Conservation (phyloP, 176 grass and related monocot genomes). For the Cenchrus americanus region DNA sequence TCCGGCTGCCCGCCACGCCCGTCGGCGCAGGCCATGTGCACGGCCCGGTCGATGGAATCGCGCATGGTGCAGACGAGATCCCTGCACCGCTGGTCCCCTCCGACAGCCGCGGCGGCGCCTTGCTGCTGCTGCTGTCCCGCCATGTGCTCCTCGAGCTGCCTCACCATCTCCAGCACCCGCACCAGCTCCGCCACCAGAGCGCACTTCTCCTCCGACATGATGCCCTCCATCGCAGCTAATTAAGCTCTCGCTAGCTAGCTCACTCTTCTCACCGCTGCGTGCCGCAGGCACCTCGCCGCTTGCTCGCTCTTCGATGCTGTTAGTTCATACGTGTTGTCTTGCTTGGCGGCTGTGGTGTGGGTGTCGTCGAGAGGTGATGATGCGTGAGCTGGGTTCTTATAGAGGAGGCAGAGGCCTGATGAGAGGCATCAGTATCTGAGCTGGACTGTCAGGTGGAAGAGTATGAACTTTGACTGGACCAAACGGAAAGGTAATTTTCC, state of each 20-base stretch:
- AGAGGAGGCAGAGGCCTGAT: not conserved
- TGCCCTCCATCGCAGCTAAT: constrained; percentile 38
- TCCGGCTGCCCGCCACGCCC: constrained; percentile 4
- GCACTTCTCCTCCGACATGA: constrained; percentile 36
- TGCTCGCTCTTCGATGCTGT: not conserved
- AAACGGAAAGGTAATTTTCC: not conserved
- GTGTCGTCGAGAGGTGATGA: not conserved
- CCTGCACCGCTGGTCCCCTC: constrained; percentile 46
- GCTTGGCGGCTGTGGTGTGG: not conserved
- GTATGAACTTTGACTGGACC: constrained; percentile 54
- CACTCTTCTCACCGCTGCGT: not conserved
- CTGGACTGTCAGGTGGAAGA: constrained; percentile 5
- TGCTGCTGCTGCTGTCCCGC: constrained; percentile 32
- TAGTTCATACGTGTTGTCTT: not conserved
- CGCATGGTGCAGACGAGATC: constrained; percentile 55
- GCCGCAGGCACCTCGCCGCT: not conserved
- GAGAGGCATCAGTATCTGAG: not conserved
- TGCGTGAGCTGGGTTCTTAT: constrained; percentile 26
- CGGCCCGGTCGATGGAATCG: constrained; percentile 61
- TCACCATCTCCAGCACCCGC: constrained; percentile 56
- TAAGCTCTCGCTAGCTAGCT: not conserved
- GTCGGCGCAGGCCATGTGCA: constrained; percentile 50
- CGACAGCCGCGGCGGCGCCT: not conserved
- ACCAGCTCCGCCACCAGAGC: constrained; percentile 60
- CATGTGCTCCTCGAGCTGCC: constrained; percentile 66